Percentiles rank a stretch among this genome's conserved stretches.
Evolutionary conservation across 192 early-diverging fungal genomes (phyloP).

Genomic region (Backusella tuberculispora): DNA sequence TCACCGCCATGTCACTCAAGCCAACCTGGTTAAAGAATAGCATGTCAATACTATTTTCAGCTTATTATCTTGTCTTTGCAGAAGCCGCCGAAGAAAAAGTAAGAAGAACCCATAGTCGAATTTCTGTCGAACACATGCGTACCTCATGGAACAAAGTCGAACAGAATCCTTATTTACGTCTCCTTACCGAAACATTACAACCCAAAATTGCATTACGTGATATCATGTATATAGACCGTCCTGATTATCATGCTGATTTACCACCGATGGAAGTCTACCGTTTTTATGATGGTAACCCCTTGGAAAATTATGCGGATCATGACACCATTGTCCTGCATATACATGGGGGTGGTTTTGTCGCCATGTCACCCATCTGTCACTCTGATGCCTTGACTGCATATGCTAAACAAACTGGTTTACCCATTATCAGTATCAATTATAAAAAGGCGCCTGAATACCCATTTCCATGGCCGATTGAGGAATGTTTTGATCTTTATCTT

Average conservation of each 20-base stretch:
- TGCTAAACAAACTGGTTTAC: constrained; percentile 72
- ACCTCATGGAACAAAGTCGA: constrained; percentile 88
- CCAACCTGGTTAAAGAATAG: constrained; percentile 79
- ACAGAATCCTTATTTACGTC: constrained; percentile 65
- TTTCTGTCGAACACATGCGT: constrained; percentile 86
- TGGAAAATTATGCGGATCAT: constrained; percentile 36
- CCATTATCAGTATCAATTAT: constrained; percentile 87
- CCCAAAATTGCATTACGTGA: constrained; percentile 45
- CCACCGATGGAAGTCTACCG: constrained; percentile 50
- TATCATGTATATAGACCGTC: constrained; percentile 35
- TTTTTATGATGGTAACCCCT: constrained; percentile 56
- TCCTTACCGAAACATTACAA: constrained; percentile 47
- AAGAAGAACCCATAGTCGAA: constrained; percentile 72
- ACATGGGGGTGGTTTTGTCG: constrained; percentile 90
- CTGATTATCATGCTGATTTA: constrained; percentile 32
- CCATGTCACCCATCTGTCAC: constrained; percentile 88
- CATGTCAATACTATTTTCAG: constrained; percentile 73
- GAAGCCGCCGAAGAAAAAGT: constrained; percentile 87
- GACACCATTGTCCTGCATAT: constrained; percentile 61
- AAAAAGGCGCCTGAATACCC: constrained; percentile 95
- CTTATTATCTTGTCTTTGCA: constrained; percentile 85
- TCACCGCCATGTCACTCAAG: constrained; percentile 81
- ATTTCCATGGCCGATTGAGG: constrained; percentile 89
- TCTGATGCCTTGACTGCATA: constrained; percentile 82
- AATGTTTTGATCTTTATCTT: constrained; percentile 89